Conservation (phyloP, 2,329 filamentous ascomycete species). For the Beauveria sp. region DNA sequence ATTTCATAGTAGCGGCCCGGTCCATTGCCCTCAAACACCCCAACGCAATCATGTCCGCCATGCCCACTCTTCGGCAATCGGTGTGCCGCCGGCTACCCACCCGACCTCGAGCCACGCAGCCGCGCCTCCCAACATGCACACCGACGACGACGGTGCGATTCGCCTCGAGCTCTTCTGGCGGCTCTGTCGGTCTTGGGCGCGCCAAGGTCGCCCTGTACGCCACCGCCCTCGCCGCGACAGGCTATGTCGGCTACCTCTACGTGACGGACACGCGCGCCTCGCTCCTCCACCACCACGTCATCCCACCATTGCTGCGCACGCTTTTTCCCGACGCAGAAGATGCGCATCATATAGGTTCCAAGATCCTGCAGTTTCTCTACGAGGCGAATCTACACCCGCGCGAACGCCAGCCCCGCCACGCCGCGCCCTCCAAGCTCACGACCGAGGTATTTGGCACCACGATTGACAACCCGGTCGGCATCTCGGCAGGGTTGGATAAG, state of each 20-base stretch:
- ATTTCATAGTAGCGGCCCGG: background rate
- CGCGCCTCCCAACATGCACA: background rate
- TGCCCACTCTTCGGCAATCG: conserved; percentile 2
- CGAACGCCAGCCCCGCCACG: conserved; percentile 53
- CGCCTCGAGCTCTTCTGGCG: conserved; percentile 21
- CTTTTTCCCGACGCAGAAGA: conserved; percentile 75
- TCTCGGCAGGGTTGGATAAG: conserved; percentile 94
- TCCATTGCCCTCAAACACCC: background rate
- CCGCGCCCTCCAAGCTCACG: conserved; percentile 24
- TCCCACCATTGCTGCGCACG: conserved; percentile 58
- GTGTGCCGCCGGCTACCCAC: conserved; percentile 1
- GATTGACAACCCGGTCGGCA: conserved; percentile 81
- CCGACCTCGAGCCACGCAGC: background rate
- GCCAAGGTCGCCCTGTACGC: conserved; percentile 33
- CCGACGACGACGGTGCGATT: conserved; percentile 3
- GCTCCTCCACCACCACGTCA: conserved; percentile 54
- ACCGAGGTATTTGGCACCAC: conserved; percentile 64
- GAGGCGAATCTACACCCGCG: conserved; percentile 69
- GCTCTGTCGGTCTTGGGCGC: conserved; percentile 21
- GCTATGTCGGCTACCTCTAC: conserved; percentile 54
- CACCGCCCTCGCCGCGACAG: conserved; percentile 31
- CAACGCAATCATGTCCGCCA: background rate
- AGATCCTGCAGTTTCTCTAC: conserved; percentile 64
- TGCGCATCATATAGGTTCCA: conserved; percentile 76
- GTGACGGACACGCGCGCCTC: conserved; percentile 68